Base-by-base conservation (phyloP, 139 green algal species). In the Edaphochlamys debaryana region DNA sequence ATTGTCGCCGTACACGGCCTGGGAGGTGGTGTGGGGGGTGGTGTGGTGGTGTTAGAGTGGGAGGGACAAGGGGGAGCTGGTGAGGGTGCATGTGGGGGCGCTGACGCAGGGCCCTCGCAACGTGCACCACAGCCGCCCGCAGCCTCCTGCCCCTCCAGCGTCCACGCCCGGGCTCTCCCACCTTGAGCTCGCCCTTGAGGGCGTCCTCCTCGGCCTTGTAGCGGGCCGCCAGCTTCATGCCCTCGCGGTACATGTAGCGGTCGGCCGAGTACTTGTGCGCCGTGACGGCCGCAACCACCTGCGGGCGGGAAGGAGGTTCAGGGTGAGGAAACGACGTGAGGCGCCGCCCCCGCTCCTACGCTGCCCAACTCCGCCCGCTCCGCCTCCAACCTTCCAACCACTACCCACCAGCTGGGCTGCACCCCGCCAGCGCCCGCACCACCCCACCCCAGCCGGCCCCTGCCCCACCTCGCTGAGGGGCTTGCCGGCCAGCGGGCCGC, bases 151-250 rank as follows among this genome's bases (percentile, higher is more conserved):
- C n/a, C n/a, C n/a, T n/a, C n/a, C n/a, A n/a, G n/a, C n/a, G n/a
- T n/a, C n/a, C n/a, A n/a, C n/a, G n/a, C n/a, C n/a, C n/a, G n/a
- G n/a, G n/a, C n/a, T n/a, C 27, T 1, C 82, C 3, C 66, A 88
- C 89, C 84, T 93, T 95, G 67, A 92, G 91, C 54, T 92, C 88
- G 29, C 88, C 89, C 34, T 87, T 67, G 19, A 93, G 84, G 45
- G 84, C 85, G 22, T 82, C 79, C 86, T 93, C 90, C 84, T 93
- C 80, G 45, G 82, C 86, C 73, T 87, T 78, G 64, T 88, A 88
- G 17, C 50, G 54, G 8, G 85, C 86, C 29, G 85, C 90, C 86
- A 93, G 90, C 84, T 88, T 88, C 88, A 92, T 89, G 84, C 89
- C 89, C 84, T 92, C 89, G 38, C 70, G 70, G 83, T 92, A 90